These are phyloP conservation scores for Globisporangium nunn DNA, from an alignment of 352 stramenopile genomes.

Conservation along the genomic window DNA sequence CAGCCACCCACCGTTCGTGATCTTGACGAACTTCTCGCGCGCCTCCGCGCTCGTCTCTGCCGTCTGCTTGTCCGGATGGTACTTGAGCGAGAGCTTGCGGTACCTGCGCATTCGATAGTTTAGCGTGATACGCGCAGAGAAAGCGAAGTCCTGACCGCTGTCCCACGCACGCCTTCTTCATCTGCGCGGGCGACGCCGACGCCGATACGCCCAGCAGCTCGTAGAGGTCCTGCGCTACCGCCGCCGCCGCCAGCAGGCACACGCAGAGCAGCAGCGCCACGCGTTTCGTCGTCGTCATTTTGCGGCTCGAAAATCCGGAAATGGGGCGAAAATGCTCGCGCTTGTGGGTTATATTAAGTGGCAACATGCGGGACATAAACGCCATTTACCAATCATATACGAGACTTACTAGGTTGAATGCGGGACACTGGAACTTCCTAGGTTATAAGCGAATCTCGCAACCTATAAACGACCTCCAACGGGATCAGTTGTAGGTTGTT, in stretches of 20 bases:
- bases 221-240: constrained; percentile 52
- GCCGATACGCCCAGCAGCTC: constrained; percentile 58
- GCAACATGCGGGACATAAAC: no score
- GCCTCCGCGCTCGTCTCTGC: constrained; percentile 46
- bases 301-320: neutral
- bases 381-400: no score
- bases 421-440: no score
- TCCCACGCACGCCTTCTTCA: constrained; percentile 60
- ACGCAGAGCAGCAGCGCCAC: constrained; percentile 23
- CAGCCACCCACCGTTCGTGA: constrained; percentile 46
- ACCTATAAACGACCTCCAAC: no score
- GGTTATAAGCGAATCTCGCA: no score
- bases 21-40: constrained; percentile 72
- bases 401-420: no score
- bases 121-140: no score
- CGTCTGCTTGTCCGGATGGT: constrained; percentile 93
- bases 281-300: neutral
- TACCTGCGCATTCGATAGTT: constrained; percentile 35
- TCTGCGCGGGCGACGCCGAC: constrained; percentile 39
- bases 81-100: constrained; percentile 90
- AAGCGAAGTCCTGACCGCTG: neutral
- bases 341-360: no score
- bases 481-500: no score
- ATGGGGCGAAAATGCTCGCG: neutral
- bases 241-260: constrained; percentile 28